Evolutionary conservation across 1,284 basidiomycete genomes (phyloP).

Genomic region (Blastosporella zonata): DNA sequence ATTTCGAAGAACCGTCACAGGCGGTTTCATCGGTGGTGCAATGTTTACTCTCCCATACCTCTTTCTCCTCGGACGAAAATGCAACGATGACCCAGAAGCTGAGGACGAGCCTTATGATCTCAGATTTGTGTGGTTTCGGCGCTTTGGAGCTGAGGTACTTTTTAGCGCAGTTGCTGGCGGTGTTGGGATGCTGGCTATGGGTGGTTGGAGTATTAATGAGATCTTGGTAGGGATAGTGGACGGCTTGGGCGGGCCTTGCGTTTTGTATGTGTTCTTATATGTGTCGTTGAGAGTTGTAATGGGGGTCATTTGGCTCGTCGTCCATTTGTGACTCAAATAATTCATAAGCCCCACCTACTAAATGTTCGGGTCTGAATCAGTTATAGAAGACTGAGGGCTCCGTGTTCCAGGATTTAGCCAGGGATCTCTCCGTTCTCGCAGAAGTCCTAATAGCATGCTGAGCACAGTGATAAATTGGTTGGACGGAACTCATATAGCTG

Average conservation of each 20-base stretch:
- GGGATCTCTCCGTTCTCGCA: background rate
- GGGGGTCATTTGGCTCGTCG: conserved; percentile 4
- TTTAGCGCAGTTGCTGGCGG: conserved; percentile 14
- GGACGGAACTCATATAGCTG: too few species aligned
- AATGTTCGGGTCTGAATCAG: too few species aligned
- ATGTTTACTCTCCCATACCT: conserved; percentile 20
- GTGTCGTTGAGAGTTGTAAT: conserved; percentile 8
- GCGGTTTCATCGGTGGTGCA: conserved; percentile 18
- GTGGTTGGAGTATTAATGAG: conserved; percentile 6
- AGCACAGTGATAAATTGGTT: too few species aligned
- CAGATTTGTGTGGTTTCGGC: background rate
- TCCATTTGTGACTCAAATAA: background rate
- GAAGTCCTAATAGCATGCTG: background rate
- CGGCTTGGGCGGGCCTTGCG: conserved; percentile 12
- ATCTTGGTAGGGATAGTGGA: conserved; percentile 3
- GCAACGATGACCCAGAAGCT: background rate
- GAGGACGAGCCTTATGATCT: background rate
- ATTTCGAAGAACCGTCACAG: conserved; percentile 2
- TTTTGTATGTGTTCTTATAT: conserved; percentile 10
- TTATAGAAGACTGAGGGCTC: too few species aligned
- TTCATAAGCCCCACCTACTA: background rate
- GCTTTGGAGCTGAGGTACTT: conserved; percentile 15
- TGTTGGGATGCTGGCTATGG: conserved; percentile 8
- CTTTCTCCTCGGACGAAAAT: conserved; percentile 10
- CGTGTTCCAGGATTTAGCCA: background rate